Evolutionary conservation across 305 asterid genomes (phyloP).

Genomic region (Fraxinus nigra): DNA sequence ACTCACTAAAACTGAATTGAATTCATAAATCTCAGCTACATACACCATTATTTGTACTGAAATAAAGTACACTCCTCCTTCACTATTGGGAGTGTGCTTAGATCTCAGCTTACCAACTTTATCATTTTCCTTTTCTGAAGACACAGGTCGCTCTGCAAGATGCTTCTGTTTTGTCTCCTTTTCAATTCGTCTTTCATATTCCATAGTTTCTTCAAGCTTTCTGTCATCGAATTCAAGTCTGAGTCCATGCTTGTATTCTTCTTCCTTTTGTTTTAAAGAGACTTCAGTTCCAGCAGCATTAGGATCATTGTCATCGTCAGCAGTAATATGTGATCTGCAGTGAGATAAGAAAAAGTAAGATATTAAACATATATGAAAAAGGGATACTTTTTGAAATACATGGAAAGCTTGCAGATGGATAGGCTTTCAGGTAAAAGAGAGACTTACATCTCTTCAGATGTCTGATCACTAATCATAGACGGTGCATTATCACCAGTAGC

Average conservation of each 20-base stretch:
- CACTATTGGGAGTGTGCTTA: slow-evolving; percentile 43
- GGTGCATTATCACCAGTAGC: slow-evolving; percentile 31
- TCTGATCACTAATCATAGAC: slow-evolving; percentile 22
- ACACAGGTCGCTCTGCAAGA: slow-evolving; percentile 58
- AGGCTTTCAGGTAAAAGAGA: slow-evolving; percentile 15
- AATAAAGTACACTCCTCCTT: slow-evolving; percentile 35
- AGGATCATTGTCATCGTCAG: slow-evolving; percentile 41
- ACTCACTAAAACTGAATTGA: background rate
- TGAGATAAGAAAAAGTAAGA: slow-evolving; percentile 4
- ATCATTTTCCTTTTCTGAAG: slow-evolving; percentile 53
- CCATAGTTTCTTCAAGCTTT: slow-evolving; percentile 45
- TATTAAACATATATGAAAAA: background rate
- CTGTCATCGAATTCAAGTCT: slow-evolving; percentile 88
- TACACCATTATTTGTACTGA: background rate
- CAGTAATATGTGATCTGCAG: slow-evolving; percentile 58
- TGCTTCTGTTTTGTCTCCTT: slow-evolving; percentile 94
- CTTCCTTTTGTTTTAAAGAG: slow-evolving; percentile 46
- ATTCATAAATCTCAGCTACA: background rate
- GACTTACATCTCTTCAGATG: slow-evolving; percentile 59
- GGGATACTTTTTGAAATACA: background rate
- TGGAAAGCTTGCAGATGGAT: background rate
- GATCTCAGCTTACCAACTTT: slow-evolving; percentile 40
- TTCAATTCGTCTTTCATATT: slow-evolving; percentile 84
- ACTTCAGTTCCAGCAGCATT: slow-evolving; percentile 7
- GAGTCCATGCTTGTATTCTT: slow-evolving; percentile 59